These are phyloP conservation scores for Hypoxylon sp. DNA, from an alignment of 2,329 filamentous ascomycete species.

Conservation along the genomic window DNA sequence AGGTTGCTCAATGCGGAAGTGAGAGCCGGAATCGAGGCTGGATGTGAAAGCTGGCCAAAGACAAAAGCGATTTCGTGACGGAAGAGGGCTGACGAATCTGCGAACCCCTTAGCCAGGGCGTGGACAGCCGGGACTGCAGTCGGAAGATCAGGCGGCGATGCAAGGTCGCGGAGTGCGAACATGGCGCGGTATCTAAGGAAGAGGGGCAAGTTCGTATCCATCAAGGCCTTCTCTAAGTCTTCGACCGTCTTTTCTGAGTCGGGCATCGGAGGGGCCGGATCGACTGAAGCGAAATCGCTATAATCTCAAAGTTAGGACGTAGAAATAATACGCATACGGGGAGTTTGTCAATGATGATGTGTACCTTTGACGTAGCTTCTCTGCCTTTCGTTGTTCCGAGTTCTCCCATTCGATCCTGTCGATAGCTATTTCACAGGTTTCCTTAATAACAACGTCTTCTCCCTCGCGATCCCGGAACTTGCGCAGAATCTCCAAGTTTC, in stretches of 20 bases:
- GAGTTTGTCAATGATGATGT: conserved; percentile 8
- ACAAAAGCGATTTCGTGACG: conserved; percentile 98
- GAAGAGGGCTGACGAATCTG: conserved; percentile 91
- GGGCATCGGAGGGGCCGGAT: conserved; percentile 91
- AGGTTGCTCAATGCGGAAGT: conserved; percentile 82
- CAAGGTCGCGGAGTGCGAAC: conserved; percentile 96
- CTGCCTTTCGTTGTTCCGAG: conserved; percentile 76
- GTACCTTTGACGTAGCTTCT: conserved; percentile 86
- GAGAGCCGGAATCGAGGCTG: conserved; percentile 94
- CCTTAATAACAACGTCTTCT: conserved; percentile 85
- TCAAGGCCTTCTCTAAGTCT: conserved; percentile 80
- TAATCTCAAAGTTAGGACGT: conserved; percentile 50
- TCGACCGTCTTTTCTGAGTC: conserved; percentile 78
- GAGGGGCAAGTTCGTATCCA: conserved; percentile 83
- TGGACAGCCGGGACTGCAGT: conserved; percentile 90
- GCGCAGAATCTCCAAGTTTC: conserved; percentile 80
- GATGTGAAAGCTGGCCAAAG: conserved; percentile 95
- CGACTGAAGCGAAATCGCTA: conserved; percentile 95
- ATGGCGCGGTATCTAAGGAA: conserved; percentile 97
- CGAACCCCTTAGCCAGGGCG: conserved; percentile 87
- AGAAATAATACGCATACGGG: conserved; percentile 3
- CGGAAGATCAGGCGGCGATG: conserved; percentile 90
- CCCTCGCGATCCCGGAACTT: conserved; percentile 79
- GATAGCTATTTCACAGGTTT: conserved; percentile 98
- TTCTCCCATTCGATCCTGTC: conserved; percentile 95